A percentile compares a stretch with the other conserved stretches of the same genome.
Conservation (phyloP, 1,284 basidiomycete genomes). For the Inonotus hispidus region DNA sequence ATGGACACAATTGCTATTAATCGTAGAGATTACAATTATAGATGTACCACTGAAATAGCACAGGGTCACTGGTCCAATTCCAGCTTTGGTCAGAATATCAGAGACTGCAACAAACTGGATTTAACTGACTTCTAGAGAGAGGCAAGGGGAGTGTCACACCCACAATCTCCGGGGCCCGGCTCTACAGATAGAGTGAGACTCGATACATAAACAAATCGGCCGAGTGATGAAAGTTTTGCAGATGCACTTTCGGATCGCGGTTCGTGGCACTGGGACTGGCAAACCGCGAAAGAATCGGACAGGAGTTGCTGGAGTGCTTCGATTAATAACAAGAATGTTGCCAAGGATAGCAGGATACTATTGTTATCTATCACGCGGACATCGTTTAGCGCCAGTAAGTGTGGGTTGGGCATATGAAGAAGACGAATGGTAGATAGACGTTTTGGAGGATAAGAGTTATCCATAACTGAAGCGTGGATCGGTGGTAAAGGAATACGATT, state of each 20-base stretch:
- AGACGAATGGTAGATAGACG: background rate
- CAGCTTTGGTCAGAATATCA: too few species aligned
- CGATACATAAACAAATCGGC: background rate
- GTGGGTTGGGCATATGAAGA: background rate
- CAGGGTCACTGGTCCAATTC: too few species aligned
- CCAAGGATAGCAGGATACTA: background rate
- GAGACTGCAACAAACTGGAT: too few species aligned
- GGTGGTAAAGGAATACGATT: too few species aligned
- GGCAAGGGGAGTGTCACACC: too few species aligned
- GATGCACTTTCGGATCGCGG: background rate
- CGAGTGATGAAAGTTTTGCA: background rate
- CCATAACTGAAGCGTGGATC: too few species aligned
- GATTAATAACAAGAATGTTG: background rate
- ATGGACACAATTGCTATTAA: too few species aligned
- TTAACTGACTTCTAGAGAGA: too few species aligned
- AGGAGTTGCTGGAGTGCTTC: background rate
- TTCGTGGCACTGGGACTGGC: background rate
- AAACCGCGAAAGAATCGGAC: background rate
- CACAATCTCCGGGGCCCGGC: too few species aligned
- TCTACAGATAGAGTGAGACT: too few species aligned
- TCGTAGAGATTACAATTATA: too few species aligned
- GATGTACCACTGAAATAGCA: too few species aligned
- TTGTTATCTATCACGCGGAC: background rate
- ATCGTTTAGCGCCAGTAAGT: background rate
- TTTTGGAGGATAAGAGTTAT: background rate